Evolutionary conservation across 1,284 basidiomycete genomes (phyloP), one percentile per base, ranked within the genome.

Genomic region (Pyrrhoderma lamaoense): DNA sequence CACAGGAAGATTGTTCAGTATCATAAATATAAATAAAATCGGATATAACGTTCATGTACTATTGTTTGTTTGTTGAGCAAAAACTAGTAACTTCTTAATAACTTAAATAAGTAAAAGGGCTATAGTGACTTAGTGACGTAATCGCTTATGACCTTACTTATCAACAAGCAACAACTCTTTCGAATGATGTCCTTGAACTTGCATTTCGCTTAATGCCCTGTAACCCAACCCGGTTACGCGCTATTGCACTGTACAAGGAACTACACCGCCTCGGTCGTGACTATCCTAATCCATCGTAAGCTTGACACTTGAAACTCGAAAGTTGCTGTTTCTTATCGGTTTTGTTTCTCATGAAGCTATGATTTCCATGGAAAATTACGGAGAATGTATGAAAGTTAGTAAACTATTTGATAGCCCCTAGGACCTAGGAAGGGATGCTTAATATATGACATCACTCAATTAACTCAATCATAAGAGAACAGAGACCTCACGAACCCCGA

Each of bases 261-360:
- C 73, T 90, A 8, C 80, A 84, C 58, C 74, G 84, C 49, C 74
- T 90, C 1, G 87, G 87, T 3, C 75, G 82, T 49, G 85, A 89
- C 49, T 89, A 89, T 58, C 83, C 82, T 27, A 85, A 89, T 60
- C 78, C 85, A 42, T 74, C 76, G 86, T 89, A 59, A 62, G 81
- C 21, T n/a, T 42, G 42, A 36, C 23, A 45, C 44, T 47, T 9
- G 46, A 55, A 27, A 52, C 53, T 46, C 53, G 54, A 51, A 49
- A 47, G 55, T 27, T 59, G 52, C 44, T 47, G 45, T 47, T 53
- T 37, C 27, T 31, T 31, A 31, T 31, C 27, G 27, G 27, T 47
- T 56, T 55, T 35, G 27, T 50, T 42, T 34, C 42, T 51, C 56
- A 34, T 56, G 43, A 59, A 88, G 87, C 37, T 90, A 89, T 60